phyloP scores from a whole-genome alignment of 495 filamentous ascomycete species.

The Cairneyella variabilis region DNA sequence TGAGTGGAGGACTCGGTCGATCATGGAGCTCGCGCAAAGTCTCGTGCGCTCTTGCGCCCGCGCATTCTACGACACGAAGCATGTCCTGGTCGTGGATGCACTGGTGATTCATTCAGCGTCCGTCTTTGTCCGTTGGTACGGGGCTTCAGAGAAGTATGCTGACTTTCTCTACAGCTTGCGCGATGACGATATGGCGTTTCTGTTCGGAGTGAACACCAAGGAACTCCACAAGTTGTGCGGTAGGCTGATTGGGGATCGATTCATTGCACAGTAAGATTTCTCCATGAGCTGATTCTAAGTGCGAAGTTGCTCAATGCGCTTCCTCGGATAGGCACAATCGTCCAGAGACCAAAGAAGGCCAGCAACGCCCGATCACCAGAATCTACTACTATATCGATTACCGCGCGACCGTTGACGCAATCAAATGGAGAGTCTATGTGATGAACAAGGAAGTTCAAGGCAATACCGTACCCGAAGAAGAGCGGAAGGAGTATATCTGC shows the following conservation, averaged over 20 bases:
- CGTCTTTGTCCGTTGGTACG: slow-evolving; percentile 28
- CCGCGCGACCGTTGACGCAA: slow-evolving; percentile 88
- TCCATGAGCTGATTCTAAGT: not conserved
- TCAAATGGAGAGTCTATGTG: slow-evolving; percentile 88
- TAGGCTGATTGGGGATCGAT: slow-evolving; percentile 75
- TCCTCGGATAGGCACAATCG: slow-evolving; percentile 59
- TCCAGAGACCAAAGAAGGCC: slow-evolving; percentile 72
- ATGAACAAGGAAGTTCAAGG: slow-evolving; percentile 81
- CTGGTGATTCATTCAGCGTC: slow-evolving; percentile 87
- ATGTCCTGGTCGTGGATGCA: slow-evolving; percentile 88
- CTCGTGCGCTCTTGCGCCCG: slow-evolving; percentile 86
- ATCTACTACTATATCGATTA: slow-evolving; percentile 98
- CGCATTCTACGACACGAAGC: slow-evolving; percentile 87
- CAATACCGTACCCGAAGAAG: slow-evolving; percentile 71
- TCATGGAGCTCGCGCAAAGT: slow-evolving; percentile 81
- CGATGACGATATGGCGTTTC: slow-evolving; percentile 79
- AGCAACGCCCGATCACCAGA: slow-evolving; percentile 73
- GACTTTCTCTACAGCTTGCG: slow-evolving; percentile 54
- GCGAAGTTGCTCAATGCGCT: not conserved
- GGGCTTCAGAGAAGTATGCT: slow-evolving; percentile 15
- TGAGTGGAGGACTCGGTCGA: too few relatives aligned
- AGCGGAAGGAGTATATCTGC: slow-evolving; percentile 89
- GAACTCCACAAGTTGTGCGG: slow-evolving; percentile 84
- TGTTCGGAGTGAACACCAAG: slow-evolving; percentile 84
- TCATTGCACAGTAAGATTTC: slow-evolving; percentile 66